These are phyloP conservation scores for Lactuca sativa DNA, from an alignment of 129 eudicot species.

Conservation along the genomic window DNA sequence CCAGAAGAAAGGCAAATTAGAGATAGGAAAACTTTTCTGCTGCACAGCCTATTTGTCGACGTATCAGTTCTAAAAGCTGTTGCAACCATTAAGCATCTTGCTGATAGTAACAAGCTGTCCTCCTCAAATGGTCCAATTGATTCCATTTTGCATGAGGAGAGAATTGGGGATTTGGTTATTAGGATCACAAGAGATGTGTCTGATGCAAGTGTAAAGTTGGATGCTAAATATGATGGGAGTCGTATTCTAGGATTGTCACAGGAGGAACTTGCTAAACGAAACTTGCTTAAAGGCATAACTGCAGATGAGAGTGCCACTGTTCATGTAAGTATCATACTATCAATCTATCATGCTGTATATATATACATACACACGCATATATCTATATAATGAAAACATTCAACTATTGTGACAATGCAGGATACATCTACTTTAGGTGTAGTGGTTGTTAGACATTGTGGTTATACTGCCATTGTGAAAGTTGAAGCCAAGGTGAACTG, in stretches of 20 bases:
- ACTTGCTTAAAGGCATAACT: conserved; percentile 89
- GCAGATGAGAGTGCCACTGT: conserved; percentile 97
- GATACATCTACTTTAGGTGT: conserved; percentile 91
- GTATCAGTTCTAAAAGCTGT: conserved; percentile 91
- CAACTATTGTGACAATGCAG: conserved; percentile 39
- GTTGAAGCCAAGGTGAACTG: conserved; percentile 61
- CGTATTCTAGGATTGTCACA: conserved; percentile 69
- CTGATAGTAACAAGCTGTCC: conserved; percentile 29
- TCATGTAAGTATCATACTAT: conserved; percentile 54
- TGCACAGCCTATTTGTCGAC: conserved; percentile 91
- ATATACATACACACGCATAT: background rate
- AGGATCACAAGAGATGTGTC: conserved; percentile 59
- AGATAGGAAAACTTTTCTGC: conserved; percentile 91
- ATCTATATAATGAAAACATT: background rate
- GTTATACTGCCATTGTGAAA: conserved; percentile 87
- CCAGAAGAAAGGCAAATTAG: conserved; percentile 88
- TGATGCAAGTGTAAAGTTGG: conserved; percentile 81
- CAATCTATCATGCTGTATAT: background rate
- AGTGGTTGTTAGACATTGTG: conserved; percentile 92
- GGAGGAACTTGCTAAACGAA: conserved; percentile 79
- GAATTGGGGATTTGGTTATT: conserved; percentile 71
- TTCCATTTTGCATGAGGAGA: conserved; percentile 52
- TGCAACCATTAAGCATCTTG: conserved; percentile 49
- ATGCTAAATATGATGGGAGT: conserved; percentile 79
- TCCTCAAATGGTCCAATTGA: conserved; percentile 20